Evolutionary conservation across 179 eudicot genomes (phyloP), one percentile per base, ranked within the genome.

Genomic region (Spinacia oleracea): DNA sequence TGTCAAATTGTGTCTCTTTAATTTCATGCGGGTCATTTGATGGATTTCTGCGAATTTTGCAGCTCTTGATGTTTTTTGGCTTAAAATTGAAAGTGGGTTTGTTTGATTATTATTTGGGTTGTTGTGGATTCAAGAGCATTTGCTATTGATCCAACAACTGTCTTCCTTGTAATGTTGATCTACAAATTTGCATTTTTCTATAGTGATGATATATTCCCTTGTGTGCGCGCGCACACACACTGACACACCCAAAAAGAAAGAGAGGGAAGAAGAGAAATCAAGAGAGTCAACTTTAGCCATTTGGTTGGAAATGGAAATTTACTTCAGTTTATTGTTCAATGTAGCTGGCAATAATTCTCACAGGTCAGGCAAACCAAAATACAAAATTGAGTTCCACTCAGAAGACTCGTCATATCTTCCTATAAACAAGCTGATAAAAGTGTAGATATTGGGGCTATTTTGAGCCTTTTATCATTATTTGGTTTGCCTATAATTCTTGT

Each of bases 311-410:
- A 72, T 4, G 6, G 43, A 31, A 32, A 72, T 60, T 72, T 20
- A 72, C 14, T 9, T 31, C 4, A 18, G 27, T 51, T 29, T 4
- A 35, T n/a, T 80, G 50, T 73, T 42, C 25, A 50, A 34, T 70
- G 80, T 59, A 90, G 96, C 89, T 75, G 91, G 89, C 63, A 63
- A 89, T 32, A 82, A 88, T 80, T 77, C 89, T 79, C 90, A 89
- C 73, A 89, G 96, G 86, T 88, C 91, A 46, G 88, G 87, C 69
- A 97, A 92, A 81, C 96, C 98, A 35, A 94, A 92, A 63, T 92
- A 90, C 80, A 88, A 81, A 73, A 91, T 94, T 83, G 94, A 94
- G 65, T 94, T 92, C 81, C 97, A 92, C 65, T 53, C 92, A 12
- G 91, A 89, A 83, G 96, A 92, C 71, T 81, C 90, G 20, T 94